phyloP scores from a whole-genome alignment of 257 asterid genomes.

The Nicotiana knightiana region DNA sequence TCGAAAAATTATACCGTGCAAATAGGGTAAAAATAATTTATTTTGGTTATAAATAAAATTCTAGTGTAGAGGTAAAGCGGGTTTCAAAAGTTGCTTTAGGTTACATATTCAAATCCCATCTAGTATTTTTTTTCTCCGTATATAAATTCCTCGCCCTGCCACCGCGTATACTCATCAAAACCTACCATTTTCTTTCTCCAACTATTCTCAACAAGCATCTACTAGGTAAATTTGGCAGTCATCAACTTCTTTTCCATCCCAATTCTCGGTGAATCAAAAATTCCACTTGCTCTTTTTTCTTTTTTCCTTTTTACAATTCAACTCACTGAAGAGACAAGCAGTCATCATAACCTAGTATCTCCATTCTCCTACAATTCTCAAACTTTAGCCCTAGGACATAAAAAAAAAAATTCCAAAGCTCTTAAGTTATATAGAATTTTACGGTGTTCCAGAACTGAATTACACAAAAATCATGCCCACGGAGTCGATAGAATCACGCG shows the following conservation, averaged over 20 bases:
- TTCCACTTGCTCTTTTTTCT: no score
- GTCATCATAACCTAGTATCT: background rate
- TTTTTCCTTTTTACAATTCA: background rate
- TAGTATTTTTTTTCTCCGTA: no score
- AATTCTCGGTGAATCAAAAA: background rate
- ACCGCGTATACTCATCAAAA: background rate
- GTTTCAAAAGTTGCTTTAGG: no score
- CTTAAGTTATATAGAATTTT: background rate
- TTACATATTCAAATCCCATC: no score
- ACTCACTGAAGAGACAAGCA: background rate
- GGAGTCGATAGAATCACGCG: background rate
- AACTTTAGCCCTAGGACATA: background rate
- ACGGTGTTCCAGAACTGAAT: background rate
- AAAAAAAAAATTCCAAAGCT: background rate
- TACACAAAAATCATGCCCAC: background rate
- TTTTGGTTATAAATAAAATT: no score
- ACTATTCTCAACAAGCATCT: background rate
- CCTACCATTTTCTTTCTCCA: background rate
- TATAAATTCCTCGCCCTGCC: no score
- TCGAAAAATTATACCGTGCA: no score
- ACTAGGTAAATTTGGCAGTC: background rate
- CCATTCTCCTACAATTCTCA: background rate
- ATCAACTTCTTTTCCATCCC: background rate
- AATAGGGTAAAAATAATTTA: no score
- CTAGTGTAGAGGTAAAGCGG: no score